Percentiles rank a stretch among this genome's conserved stretches.
Evolutionary conservation across 1,284 basidiomycete species (phyloP).

Genomic region (Gomphus bonarii): DNA sequence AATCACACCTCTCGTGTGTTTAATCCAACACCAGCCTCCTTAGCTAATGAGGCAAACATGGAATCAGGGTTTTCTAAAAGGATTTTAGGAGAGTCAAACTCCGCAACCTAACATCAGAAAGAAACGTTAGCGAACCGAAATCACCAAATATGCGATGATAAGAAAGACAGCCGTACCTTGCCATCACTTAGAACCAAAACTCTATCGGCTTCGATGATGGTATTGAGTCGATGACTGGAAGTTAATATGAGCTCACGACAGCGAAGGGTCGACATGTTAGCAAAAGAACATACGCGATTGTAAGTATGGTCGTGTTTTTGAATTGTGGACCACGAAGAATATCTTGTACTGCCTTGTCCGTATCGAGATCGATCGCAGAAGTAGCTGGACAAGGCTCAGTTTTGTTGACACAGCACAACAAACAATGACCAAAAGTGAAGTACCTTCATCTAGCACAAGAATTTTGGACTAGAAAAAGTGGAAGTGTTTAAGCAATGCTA

Average conservation of each 20-base stretch:
- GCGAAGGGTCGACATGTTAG: constrained; percentile 4
- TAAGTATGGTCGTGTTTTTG: constrained; percentile 67
- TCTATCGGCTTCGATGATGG: constrained; percentile 80
- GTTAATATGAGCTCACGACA: constrained; percentile 1
- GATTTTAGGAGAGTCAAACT: constrained; percentile 63
- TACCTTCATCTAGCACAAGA: constrained; percentile 84
- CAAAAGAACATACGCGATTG: constrained; percentile 52
- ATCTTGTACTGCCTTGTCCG: constrained; percentile 76
- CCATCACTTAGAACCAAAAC: constrained; percentile 59
- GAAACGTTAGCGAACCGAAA: not conserved
- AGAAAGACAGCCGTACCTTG: constrained; percentile 1
- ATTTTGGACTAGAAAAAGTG: constrained; percentile 53
- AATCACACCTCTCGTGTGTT: not conserved
- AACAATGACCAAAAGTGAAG: constrained; percentile 6
- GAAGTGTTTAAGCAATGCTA: not conserved
- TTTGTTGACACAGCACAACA: not conserved
- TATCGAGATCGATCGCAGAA: constrained; percentile 83
- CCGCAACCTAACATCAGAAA: constrained; percentile 38
- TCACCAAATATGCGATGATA: constrained; percentile 1
- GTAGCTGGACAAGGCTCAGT: constrained; percentile 37
- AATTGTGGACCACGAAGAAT: constrained; percentile 70
- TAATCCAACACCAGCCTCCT: constrained; percentile 40
- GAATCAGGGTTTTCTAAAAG: constrained; percentile 47
- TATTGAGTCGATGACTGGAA: constrained; percentile 78
- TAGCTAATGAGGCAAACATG: constrained; percentile 45